Evolutionary conservation across 257 asterid genomes (phyloP), one percentile per base, ranked within the genome.

Genomic region (Phtheirospermum japonicum): DNA sequence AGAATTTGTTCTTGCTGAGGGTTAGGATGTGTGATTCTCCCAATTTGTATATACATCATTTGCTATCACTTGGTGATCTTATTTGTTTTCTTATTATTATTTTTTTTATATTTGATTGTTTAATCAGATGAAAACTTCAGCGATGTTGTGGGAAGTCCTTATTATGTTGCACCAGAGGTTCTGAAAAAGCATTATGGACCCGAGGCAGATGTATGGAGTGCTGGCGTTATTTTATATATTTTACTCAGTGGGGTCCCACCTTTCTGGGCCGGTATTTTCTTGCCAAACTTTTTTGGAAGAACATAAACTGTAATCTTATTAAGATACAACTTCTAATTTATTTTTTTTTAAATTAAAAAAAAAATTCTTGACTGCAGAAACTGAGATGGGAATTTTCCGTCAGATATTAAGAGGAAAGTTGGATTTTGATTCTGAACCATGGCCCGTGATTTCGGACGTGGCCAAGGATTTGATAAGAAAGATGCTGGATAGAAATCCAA

Each of bases 141-240:
- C 17, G 97, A 90, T 70, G 96, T 90, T 14, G 97, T 90, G 51
- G 97, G 96, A 48, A 90, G 97, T 80, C 97, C 97, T 64, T 90
- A 87, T 68, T 87, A 90, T 51, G 97, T 90, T 65, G 97, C 97
- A 56, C 97, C 97, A 3, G 96, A 90, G 77, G 96, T 90, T 72
- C 70, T 90, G 57, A 81, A 87, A 71, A 90, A 87, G 88, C 86
- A 82, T 71, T 90, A 90, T 77, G 97, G 97, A 69, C 95, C 82
- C 31, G 97, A 89, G 75, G 80, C 97, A 37, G 97, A 89, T 65
- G 97, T 89, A 7, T 89, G 97, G 97, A 89, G 97, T 75, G 97
- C 95, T 5, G 97, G 97, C 56, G 97, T 90, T 64, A 90, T 90
- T 63, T 74, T 90, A 65, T 90, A 90, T 80, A 90, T 90, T 75